These are phyloP conservation scores for Glycine soja DNA, from an alignment of 306 rosid species.

Conservation along the genomic window DNA sequence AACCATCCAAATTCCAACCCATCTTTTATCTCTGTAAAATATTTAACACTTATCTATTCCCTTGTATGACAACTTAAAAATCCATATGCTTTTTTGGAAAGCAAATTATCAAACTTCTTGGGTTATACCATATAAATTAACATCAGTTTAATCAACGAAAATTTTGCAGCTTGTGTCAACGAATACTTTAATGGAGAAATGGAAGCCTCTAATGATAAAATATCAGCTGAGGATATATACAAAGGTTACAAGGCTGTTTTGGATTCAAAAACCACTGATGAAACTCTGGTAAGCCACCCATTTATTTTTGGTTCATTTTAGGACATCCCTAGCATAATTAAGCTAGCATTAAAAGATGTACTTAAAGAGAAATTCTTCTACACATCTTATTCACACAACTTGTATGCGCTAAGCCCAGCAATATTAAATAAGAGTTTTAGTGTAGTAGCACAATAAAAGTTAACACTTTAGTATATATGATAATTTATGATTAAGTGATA, in stretches of 20 bases:
- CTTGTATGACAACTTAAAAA: neutral
- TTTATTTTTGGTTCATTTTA: neutral
- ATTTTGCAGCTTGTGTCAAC: conserved; percentile 73
- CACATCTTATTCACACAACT: neutral
- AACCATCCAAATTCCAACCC: no score
- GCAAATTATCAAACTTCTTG: no score
- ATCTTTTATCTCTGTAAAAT: no score
- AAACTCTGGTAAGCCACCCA: conserved; percentile 65
- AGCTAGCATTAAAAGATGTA: neutral
- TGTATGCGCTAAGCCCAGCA: neutral
- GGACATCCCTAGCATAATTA: no score
- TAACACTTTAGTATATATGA: no score
- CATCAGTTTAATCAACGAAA: neutral
- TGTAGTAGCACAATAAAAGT: no score
- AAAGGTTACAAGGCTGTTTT: conserved; percentile 84
- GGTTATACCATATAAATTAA: no score
- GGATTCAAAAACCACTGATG: conserved; percentile 84
- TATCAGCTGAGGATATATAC: conserved; percentile 64
- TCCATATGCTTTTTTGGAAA: no score
- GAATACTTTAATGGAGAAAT: conserved; percentile 70
- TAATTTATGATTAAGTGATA: no score
- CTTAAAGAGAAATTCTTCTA: conserved; percentile 5
- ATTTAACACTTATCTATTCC: neutral
- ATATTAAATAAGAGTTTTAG: neutral
- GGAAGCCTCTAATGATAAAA: conserved; percentile 45